These are phyloP conservation scores for Sporothrix phasma DNA, from an alignment of 2,329 filamentous ascomycete genomes.

Conservation along the genomic window DNA sequence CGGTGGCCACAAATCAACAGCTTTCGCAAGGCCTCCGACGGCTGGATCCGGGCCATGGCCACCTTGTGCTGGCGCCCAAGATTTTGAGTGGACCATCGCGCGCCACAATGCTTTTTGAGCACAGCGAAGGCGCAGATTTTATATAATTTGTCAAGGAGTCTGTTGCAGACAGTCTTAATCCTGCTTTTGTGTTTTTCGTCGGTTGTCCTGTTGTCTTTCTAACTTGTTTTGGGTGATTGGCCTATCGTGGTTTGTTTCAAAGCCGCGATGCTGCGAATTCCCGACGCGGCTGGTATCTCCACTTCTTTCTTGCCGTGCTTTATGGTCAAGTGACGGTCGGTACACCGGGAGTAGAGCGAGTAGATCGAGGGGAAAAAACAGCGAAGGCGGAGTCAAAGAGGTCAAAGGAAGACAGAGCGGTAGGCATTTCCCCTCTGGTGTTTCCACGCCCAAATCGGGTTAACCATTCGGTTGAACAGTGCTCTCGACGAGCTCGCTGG, in stretches of 20 bases:
- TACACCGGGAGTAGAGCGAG: neutral
- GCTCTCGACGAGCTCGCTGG: no score
- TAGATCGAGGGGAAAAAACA: neutral
- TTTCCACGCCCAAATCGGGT: neutral
- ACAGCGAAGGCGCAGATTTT: no score
- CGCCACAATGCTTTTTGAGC: no score
- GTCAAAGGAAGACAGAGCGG: neutral
- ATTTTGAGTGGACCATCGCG: no score
- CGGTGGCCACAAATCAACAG: no score
- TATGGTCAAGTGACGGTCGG: neutral
- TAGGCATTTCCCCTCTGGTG: neutral
- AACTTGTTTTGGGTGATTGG: neutral
- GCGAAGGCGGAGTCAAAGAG: neutral
- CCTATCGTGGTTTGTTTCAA: no score
- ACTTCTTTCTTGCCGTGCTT: neutral
- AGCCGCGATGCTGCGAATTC: conserved; percentile 18
- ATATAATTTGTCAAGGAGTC: no score
- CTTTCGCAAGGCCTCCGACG: no score
- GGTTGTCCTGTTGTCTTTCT: neutral
- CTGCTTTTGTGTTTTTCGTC: neutral
- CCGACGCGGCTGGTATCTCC: conserved; percentile 21
- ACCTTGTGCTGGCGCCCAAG: no score
- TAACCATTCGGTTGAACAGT: neutral
- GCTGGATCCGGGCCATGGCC: no score
- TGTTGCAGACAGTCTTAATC: neutral